Base-by-base conservation (phyloP, 495 filamentous ascomycete genomes). In the Penicillium lividum region DNA sequence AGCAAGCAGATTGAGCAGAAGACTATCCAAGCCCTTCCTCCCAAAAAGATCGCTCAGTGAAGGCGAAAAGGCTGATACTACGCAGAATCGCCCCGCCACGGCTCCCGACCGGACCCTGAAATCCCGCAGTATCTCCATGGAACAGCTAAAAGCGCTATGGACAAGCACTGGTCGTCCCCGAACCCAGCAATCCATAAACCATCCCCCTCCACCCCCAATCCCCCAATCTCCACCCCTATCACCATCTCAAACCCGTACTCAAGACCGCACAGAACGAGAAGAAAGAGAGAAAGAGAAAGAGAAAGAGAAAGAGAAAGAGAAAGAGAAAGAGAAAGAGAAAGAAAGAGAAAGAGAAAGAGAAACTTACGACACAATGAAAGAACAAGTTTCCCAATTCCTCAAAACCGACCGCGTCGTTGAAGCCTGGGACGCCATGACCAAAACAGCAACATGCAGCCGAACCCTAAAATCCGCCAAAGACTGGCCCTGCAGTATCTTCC, bases 351-450 rank as follows among this genome's bases (percentile, higher is more conserved):
- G 2, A 22, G 46, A 49, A 49, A 49, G 31, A 6, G 46, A 49
- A n/a, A 49, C 27, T 11, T 49, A 52, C 3, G 69, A 77, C 7
- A 68, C 60, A 4, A 66, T 77, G 68, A 76, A 72, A 62, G 62
- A 69, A 7, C 75, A 77, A 54, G 63, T 77, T 28, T 62, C 67
- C 49, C 73, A 75, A 9, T 77, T 70, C 58, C 63, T 77, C 28
- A 76, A 70, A 34, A 71, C 70, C 4, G 75, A 77, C 55, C 67
- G 68, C n/a, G 75, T 75, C 9, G 54, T 70, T n/a, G 73, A 77
- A 13, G 65, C 69, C 1, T 77, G 73, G 73, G 73, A 76, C 28
- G 66, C 29, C 43, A 63, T 67, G n/a, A 54, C 63, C 13, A 68
- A 63, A 27, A 55, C 65, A 5, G 45, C 50, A 33, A 59, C 29